Evolutionary conservation across 2,329 filamentous ascomycete genomes (phyloP).

Genomic region (Chrysosporium keratinophilum): DNA sequence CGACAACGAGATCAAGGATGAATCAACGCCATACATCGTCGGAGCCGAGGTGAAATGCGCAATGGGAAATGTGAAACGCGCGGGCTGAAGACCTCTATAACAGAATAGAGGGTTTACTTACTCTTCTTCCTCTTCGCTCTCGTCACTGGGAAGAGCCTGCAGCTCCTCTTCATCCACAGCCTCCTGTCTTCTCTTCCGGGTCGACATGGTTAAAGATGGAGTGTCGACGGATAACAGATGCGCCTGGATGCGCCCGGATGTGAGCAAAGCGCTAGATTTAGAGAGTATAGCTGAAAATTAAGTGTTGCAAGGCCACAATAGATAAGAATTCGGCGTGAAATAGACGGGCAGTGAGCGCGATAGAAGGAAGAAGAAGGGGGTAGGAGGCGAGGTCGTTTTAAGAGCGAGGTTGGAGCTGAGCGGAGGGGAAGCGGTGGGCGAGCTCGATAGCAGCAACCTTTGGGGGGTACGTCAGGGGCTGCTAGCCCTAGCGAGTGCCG

Average conservation of each 20-base stretch:
- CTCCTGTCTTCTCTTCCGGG: conserved; percentile 43
- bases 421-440: conserved; percentile 2
- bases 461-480: conserved; percentile 10
- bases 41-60: no score
- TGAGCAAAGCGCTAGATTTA: not conserved
- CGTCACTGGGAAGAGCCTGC: conserved; percentile 40
- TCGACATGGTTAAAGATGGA: conserved; percentile 29
- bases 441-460: conserved; percentile 8
- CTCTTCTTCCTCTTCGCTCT: conserved; percentile 43
- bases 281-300: not conserved
- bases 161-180: conserved; percentile 40
- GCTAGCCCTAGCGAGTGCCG: not conserved
- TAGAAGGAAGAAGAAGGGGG: not conserved
- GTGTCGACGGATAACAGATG: not conserved
- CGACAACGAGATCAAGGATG: no score
- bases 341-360: not conserved
- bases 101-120: conserved; percentile 4
- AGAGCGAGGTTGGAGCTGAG: conserved; percentile 2
- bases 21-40: no score
- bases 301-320: not conserved
- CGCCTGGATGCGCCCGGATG: not conserved
- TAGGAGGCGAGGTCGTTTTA: not conserved
- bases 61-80: no score
- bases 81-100: no score
- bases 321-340: not conserved